Evolutionary conservation across 2,329 filamentous ascomycete genomes (phyloP).

Genomic region (Fusarium falciforme): DNA sequence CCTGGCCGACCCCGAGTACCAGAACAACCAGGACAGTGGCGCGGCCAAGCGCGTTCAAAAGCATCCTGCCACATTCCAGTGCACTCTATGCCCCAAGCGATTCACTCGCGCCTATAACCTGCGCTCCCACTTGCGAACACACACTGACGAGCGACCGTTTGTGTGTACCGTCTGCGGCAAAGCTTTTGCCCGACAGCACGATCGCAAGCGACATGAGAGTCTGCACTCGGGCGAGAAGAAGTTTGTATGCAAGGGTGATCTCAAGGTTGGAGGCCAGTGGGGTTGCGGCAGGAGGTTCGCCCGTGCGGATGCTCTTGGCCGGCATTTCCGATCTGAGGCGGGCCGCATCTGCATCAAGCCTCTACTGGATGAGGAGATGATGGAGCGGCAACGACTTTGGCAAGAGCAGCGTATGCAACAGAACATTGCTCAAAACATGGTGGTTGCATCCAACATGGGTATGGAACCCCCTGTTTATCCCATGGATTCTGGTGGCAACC

Average conservation of each 20-base stretch:
- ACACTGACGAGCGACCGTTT: conserved; percentile 97
- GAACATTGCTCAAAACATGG: conserved; percentile 71
- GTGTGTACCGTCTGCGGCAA: conserved; percentile 98
- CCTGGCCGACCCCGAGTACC: conserved; percentile 87
- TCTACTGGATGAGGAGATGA: conserved; percentile 92
- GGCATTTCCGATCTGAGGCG: conserved; percentile 95
- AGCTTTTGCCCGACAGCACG: conserved; percentile 96
- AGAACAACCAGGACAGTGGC: conserved; percentile 71
- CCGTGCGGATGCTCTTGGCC: conserved; percentile 91
- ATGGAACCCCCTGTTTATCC: conserved; percentile 69
- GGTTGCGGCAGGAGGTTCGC: conserved; percentile 94
- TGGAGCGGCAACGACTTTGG: conserved; percentile 81
- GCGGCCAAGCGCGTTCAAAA: conserved; percentile 90
- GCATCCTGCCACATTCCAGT: conserved; percentile 97
- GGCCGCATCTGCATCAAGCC: conserved; percentile 97
- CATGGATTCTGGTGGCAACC: conserved; percentile 67
- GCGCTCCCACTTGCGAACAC: conserved; percentile 92
- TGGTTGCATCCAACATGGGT: conserved; percentile 63
- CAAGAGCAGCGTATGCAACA: conserved; percentile 78
- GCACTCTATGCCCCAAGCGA: conserved; percentile 89
- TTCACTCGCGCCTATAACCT: conserved; percentile 98
- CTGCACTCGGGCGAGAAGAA: conserved; percentile 98
- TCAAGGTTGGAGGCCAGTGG: conserved; percentile 87
- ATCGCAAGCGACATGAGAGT: conserved; percentile 96
- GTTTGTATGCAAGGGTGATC: conserved; percentile 93